Evolutionary conservation across 1,139 yeast genomes (phyloP), one percentile per base, ranked within the genome.

Genomic region (Lodderomyces metapsilosis): DNA sequence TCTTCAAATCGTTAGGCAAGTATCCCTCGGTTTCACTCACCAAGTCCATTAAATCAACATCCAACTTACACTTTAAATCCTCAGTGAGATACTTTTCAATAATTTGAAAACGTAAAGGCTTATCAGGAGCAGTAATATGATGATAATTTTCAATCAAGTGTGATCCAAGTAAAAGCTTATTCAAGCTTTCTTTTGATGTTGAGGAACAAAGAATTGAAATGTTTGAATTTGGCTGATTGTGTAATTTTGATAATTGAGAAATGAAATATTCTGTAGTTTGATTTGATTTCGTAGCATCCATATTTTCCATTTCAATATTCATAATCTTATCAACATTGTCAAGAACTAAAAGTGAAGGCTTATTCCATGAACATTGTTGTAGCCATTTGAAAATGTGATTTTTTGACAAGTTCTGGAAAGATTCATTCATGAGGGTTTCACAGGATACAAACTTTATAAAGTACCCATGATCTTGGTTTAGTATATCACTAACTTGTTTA

Each of bases 1-100:
- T 77, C 62, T 82, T 79, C 45, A 92, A 60, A 58, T 92, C 98
- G 31, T 82, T 80, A 0, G 97, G 95, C 32, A 88, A 77, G 58
- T 84, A 92, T 0, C 98, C 98, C 54, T 92, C 98, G 0, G 96
- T 86, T 43, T 84, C 92, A 20, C 78, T 61, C 30, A 89, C 84
- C 50, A 89, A 71, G 53, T 88, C 95, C 61, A 83, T 73, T 11
- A 82, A 55, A 52, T 84, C 91, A 45, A 80, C 58, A 3, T 67
- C 41, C 47, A 56, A 59, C 15, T 49, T 56, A 54, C 64, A 63
- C 10, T 53, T 57, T 37, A 64, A 64, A 51, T 62, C 45, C 53
- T 56, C 34, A 0, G 51, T 43, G 6, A 84, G 52, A 38, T 81
- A 80, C 36, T 71, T 66, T 7, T 66, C 59, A 30, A 88, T 51